These are phyloP conservation scores for Clonostachys sp. DNA, from an alignment of 2,329 filamentous ascomycete species.

Conservation along the genomic window DNA sequence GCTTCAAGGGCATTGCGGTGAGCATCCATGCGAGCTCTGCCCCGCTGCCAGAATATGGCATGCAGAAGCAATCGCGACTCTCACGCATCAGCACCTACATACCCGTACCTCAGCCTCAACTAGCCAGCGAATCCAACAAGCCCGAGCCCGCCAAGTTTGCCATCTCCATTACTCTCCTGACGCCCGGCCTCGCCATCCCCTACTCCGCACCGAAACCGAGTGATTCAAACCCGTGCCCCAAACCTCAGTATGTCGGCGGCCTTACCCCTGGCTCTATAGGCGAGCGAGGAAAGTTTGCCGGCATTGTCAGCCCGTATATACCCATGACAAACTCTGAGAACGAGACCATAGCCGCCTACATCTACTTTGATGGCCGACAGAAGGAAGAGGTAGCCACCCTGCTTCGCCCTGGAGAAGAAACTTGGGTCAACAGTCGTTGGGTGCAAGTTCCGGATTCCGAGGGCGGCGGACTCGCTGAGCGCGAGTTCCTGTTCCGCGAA, in stretches of 20 bases:
- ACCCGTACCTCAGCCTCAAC: conserved; percentile 82
- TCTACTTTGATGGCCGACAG: conserved; percentile 92
- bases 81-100: conserved; percentile 97
- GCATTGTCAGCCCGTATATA: conserved; percentile 77
- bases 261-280: conserved; percentile 48
- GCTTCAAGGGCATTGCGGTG: conserved; percentile 98
- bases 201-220: conserved; percentile 87
- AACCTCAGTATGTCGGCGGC: conserved; percentile 74
- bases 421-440: conserved; percentile 98
- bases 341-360: conserved; percentile 97
- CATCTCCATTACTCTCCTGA: conserved; percentile 94
- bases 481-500: conserved; percentile 95
- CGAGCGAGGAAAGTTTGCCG: conserved; percentile 40
- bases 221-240: conserved; percentile 71
- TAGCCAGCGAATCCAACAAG: conserved; percentile 59
- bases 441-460: conserved; percentile 89
- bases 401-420: conserved; percentile 88
- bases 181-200: conserved; percentile 80
- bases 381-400: conserved; percentile 98
- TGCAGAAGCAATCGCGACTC: conserved; percentile 87
- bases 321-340: conserved; percentile 90
- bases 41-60: conserved; percentile 86
- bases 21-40: conserved; percentile 82
- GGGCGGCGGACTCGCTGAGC: conserved; percentile 89
- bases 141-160: conserved; percentile 94